Percentiles rank a stretch among this genome's conserved stretches.
These are phyloP conservation scores for Sporothrix luriei DNA, from an alignment of 2,329 filamentous ascomycete genomes.

Conservation along the genomic window DNA sequence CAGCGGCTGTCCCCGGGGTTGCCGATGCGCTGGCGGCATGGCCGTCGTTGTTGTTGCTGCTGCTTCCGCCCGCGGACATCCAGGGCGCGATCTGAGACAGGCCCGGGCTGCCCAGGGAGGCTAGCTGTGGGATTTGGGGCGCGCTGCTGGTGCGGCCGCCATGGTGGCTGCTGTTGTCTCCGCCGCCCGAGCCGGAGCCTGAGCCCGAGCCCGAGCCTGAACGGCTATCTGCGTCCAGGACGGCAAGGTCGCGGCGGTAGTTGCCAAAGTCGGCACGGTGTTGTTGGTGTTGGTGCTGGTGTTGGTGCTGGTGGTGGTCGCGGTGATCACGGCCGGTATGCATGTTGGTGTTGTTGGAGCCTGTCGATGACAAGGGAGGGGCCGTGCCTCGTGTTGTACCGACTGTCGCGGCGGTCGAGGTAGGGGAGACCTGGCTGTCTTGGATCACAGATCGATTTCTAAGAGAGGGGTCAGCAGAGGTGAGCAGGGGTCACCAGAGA, in stretches of 20 bases:
- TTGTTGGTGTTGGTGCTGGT: constrained; percentile 43
- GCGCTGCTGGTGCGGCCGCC: constrained; percentile 45
- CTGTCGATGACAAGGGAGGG: constrained; percentile 49
- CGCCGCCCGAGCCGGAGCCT: background rate
- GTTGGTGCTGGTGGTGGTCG: constrained; percentile 51
- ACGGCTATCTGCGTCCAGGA: constrained; percentile 53
- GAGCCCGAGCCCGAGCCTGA: constrained; percentile 1
- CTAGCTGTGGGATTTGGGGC: constrained; percentile 62
- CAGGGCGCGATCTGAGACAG: constrained; percentile 61
- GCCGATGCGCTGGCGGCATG: background rate
- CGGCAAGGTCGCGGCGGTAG: constrained; percentile 71
- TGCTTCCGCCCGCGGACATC: constrained; percentile 51
- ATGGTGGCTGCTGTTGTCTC: background rate
- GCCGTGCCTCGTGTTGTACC: constrained; percentile 46
- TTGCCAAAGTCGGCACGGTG: constrained; percentile 64
- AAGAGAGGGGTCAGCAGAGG: constrained; percentile 31
- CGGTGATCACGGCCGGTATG: constrained; percentile 18
- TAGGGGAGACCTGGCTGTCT: constrained; percentile 54
- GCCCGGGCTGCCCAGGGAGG: constrained; percentile 57
- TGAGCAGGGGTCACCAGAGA: too few species aligned
- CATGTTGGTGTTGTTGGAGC: constrained; percentile 41
- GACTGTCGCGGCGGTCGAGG: constrained; percentile 46
- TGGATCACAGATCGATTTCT: constrained; percentile 37
- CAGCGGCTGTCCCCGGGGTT: background rate
- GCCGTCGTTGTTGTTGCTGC: constrained; percentile 37